Evolutionary conservation across 23 red algal genomes (phyloP).

Genomic region (Gracilaria gracilis): DNA sequence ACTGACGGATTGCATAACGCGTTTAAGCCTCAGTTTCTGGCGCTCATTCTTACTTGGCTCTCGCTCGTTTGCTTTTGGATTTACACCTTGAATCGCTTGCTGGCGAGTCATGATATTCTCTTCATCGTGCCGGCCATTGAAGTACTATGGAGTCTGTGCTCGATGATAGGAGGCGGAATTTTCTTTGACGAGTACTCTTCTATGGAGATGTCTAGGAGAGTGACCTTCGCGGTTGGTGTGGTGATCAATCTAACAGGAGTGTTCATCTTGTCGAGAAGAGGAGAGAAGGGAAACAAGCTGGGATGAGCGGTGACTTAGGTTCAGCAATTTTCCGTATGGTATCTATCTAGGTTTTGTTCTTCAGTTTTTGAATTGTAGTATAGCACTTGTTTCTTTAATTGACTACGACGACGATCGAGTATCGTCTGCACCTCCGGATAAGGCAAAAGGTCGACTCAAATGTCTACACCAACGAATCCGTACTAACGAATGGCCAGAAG

Average conservation of each 20-base stretch:
- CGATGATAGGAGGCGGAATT: conserved; percentile 76
- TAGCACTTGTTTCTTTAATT: conserved; percentile 22
- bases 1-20: conserved; percentile 66
- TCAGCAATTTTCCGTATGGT: not conserved
- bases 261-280: conserved; percentile 60
- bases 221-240: conserved; percentile 61
- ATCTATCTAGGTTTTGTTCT: not conserved
- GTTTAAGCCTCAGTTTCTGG: conserved; percentile 64
- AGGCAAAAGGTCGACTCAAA: conserved; percentile 6
- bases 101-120: conserved; percentile 74
- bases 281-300: conserved; percentile 70
- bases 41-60: conserved; percentile 61
- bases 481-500: conserved; percentile 18
- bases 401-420: conserved; percentile 16
- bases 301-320: not conserved
- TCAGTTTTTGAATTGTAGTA: conserved; percentile 45
- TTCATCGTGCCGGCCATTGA: conserved; percentile 88
- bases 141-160: conserved; percentile 77
- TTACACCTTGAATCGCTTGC: conserved; percentile 75
- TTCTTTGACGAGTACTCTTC: conserved; percentile 82
- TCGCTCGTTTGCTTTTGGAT: conserved; percentile 79
- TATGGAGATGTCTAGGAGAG: conserved; percentile 34
- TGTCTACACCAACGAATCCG: conserved; percentile 19
- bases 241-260: conserved; percentile 69
- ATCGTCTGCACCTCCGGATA: conserved; percentile 25